phyloP scores from a whole-genome alignment of 257 asterid genomes.

The Capsicum rhomboideum region DNA sequence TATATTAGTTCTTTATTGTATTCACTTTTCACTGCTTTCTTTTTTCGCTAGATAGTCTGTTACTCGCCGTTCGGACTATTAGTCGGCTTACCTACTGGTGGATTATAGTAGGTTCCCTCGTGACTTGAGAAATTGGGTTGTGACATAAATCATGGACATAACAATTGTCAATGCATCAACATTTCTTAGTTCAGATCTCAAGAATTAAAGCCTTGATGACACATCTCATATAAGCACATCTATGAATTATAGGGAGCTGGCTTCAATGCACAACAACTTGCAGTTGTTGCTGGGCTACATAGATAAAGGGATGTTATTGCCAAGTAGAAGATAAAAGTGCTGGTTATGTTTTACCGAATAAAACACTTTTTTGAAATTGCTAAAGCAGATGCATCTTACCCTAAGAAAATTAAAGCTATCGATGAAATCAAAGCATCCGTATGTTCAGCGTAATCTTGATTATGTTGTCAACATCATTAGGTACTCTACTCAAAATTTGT shows the following conservation, averaged over 20 bases:
- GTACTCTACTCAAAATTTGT: conserved; percentile 63
- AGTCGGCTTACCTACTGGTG: too few species aligned
- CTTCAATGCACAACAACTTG: conserved; percentile 82
- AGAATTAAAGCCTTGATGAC: too few species aligned
- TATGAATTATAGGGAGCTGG: conserved; percentile 83
- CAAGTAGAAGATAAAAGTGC: conserved; percentile 99
- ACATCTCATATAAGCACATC: conserved; percentile 66
- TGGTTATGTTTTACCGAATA: conserved; percentile 85
- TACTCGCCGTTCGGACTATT: too few species aligned
- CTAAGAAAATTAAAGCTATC: conserved; percentile 46
- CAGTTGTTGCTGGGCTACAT: conserved; percentile 85
- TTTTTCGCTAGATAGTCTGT: too few species aligned
- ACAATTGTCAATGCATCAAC: too few species aligned
- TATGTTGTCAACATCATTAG: conserved; percentile 71
- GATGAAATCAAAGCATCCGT: conserved; percentile 71
- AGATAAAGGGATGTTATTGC: conserved; percentile 91
- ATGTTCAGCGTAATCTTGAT: conserved; percentile 69
- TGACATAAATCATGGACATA: too few species aligned
- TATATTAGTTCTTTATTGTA: too few species aligned
- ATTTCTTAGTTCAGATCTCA: too few species aligned
- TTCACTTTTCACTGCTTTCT: too few species aligned
- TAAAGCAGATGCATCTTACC: conserved; percentile 81
- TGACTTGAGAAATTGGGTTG: too few species aligned
- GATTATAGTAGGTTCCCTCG: too few species aligned
- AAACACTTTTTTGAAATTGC: conserved; percentile 87